Base-by-base conservation (phyloP, 108 stramenopile genomes). In the Stephanodiscus minutulus region DNA sequence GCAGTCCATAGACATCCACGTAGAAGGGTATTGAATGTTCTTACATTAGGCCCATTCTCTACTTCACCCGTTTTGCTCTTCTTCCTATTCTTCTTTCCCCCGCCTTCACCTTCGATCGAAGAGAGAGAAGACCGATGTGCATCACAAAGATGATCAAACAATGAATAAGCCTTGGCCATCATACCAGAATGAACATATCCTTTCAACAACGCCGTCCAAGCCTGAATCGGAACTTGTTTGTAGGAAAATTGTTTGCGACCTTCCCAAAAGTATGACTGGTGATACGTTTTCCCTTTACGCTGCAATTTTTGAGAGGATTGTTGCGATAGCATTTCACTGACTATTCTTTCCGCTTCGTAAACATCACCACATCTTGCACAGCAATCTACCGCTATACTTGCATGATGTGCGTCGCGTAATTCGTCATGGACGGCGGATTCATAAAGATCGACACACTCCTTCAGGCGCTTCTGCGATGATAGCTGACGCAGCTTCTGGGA, bases 1-100 rank as follows among this genome's bases (percentile, higher is more conserved):
- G 94, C 90, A 20, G 88, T 88, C 94, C 94, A 95, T 9, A 95
- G 75, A 69, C 91, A 92, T 28, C 94, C 94, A 56, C 94, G 60
- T 35, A 92, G 59, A 22, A 95, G 48, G 50, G 94, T 95, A 64
- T 95, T 95, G 24, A 95, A 62, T 25, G 91, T 92, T 49, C 94
- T 64, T 9, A 90, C 88, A 74, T 92, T 92, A 17, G 91, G 90
- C 18, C 76, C 35, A 39, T 48, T 54, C n/a, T 78, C 66, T 21
- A 54, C 35, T 61, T 27, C 57, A 20, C n/a, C 59, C 43, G 28
- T 73, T 61, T 56, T 75, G n/a, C 68, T 33, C 36, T 52, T 72
- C 48, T 67, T 48, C 37, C 17, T 36, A 55, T 48, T 55, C 15
- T 29, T 57, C 13, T 47, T 57, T 60, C 2, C 59, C 20, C 49